Evolutionary conservation across 2,329 filamentous ascomycete species (phyloP).

Genomic region (Huntiella bhutanensis): DNA sequence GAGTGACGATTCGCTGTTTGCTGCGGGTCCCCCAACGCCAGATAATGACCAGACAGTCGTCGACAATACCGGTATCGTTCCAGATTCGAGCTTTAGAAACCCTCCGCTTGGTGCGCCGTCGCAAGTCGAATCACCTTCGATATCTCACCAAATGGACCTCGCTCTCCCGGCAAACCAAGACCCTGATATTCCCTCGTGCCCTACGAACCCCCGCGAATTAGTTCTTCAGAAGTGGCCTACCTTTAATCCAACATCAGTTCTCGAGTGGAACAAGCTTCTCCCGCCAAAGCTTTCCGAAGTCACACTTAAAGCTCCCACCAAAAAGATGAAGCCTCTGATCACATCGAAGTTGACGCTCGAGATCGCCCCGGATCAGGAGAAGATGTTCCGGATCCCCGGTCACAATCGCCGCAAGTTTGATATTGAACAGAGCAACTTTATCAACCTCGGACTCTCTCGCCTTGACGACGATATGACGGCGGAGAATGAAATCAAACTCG

Average conservation of each 20-base stretch:
- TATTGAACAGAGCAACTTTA: constrained; percentile 18
- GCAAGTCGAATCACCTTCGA: constrained; percentile 22
- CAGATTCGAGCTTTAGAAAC: constrained; percentile 12
- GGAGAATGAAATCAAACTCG: constrained; percentile 26
- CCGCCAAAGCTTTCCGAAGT: constrained; percentile 63
- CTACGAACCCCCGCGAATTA: constrained; percentile 55
- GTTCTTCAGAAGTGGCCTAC: constrained; percentile 64
- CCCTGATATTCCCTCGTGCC: constrained; percentile 45
- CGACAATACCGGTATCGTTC: constrained; percentile 6
- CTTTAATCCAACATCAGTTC: constrained; percentile 55
- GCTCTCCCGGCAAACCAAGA: constrained; percentile 38
- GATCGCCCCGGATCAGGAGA: constrained; percentile 69
- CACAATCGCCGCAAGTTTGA: constrained; percentile 31
- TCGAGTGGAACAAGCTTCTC: constrained; percentile 67
- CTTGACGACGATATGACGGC: constrained; percentile 17
- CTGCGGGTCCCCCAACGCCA: constrained; percentile 16
- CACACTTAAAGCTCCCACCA: constrained; percentile 58
- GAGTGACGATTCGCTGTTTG: constrained; percentile 16
- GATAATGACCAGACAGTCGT: not conserved
- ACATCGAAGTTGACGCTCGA: constrained; percentile 82
- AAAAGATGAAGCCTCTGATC: constrained; percentile 62
- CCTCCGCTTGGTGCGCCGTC: not conserved
- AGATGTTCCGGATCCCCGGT: constrained; percentile 51
- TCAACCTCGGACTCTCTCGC: constrained; percentile 18
- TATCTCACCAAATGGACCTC: constrained; percentile 21